phyloP scores from a whole-genome alignment of 768 basidiomycete genomes.

The Mycena pura region DNA sequence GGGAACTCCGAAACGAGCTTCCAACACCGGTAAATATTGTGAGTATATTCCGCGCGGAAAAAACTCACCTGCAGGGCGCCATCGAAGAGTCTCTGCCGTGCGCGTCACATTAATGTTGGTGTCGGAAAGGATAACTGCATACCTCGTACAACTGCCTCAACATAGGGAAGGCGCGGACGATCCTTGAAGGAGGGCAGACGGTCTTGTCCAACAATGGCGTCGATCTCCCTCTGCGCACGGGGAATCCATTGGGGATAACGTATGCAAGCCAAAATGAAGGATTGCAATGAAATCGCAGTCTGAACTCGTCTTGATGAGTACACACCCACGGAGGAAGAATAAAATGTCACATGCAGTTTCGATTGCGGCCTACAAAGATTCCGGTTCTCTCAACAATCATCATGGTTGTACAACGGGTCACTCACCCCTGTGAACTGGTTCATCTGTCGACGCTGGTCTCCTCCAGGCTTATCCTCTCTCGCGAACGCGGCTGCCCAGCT shows the following conservation, averaged over 20 bases:
- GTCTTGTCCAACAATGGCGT: constrained; percentile 20
- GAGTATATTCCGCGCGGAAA: neutral
- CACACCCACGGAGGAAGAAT: no score
- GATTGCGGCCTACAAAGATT: no score
- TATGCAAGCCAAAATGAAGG: constrained; percentile 1
- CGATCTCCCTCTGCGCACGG: constrained; percentile 11
- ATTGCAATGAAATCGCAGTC: neutral
- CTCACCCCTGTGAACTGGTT: neutral
- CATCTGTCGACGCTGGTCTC: neutral
- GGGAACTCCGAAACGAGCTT: neutral
- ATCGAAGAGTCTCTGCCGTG: neutral
- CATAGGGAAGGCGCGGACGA: constrained; percentile 15
- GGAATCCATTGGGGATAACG: neutral
- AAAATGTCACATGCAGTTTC: no score
- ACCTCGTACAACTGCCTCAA: constrained; percentile 6
- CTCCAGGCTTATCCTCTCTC: neutral
- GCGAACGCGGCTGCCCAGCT: neutral
- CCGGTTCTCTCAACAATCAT: no score
- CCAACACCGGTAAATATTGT: neutral
- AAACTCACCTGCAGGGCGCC: neutral
- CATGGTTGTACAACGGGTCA: no score
- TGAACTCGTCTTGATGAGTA: no score
- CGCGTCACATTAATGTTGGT: neutral
- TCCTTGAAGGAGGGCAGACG: constrained; percentile 9
- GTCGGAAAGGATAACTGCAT: neutral